phyloP scores from a whole-genome alignment of 1,139 yeast genomes.

The Keqinozyma sinolaborantium region DNA sequence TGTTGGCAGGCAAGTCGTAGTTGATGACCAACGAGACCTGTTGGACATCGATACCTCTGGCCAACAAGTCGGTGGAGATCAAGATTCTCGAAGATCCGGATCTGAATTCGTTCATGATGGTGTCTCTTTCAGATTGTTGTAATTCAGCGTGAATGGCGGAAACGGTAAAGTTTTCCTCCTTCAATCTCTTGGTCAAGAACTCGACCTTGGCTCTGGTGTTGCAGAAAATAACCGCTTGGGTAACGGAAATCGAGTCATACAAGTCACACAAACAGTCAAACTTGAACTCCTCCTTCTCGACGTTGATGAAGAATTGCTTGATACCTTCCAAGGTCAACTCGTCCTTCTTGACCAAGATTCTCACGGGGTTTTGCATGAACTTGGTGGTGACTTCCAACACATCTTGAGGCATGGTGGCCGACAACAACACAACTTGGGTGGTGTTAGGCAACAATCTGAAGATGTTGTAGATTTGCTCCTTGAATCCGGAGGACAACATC shows the following conservation, averaged over 20 bases:
- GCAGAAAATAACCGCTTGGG: slow-evolving; percentile 99
- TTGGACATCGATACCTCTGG: slow-evolving; percentile 99
- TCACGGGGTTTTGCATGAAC: slow-evolving; percentile 96
- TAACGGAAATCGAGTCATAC: slow-evolving; percentile 95
- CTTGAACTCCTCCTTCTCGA: slow-evolving; percentile 89
- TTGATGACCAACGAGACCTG: slow-evolving; percentile 97
- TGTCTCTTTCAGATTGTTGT: slow-evolving; percentile 95
- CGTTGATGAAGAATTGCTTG: slow-evolving; percentile 93
- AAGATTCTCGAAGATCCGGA: slow-evolving; percentile 97
- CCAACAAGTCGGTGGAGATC: slow-evolving; percentile 95
- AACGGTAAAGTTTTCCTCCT: slow-evolving; percentile 87
- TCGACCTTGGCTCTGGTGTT: slow-evolving; percentile 98
- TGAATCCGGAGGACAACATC: slow-evolving; percentile 95
- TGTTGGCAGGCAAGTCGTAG: slow-evolving; percentile 96
- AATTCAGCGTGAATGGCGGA: slow-evolving; percentile 97
- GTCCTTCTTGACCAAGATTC: slow-evolving; percentile 96
- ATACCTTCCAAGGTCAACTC: slow-evolving; percentile 98
- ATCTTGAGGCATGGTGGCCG: slow-evolving; percentile 98
- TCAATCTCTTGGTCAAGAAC: slow-evolving; percentile 82
- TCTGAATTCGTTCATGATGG: slow-evolving; percentile 98
- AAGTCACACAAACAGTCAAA: slow-evolving; percentile 95
- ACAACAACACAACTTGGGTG: slow-evolving; percentile 92
- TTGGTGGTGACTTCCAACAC: slow-evolving; percentile 95
- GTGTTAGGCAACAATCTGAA: slow-evolving; percentile 91
- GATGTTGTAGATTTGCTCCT: slow-evolving; percentile 95